Percentiles rank a stretch among this genome's conserved stretches.
Evolutionary conservation across 108 stramenopile genomes (phyloP).

Genomic region (Fragilariopsis cylindrus): DNA sequence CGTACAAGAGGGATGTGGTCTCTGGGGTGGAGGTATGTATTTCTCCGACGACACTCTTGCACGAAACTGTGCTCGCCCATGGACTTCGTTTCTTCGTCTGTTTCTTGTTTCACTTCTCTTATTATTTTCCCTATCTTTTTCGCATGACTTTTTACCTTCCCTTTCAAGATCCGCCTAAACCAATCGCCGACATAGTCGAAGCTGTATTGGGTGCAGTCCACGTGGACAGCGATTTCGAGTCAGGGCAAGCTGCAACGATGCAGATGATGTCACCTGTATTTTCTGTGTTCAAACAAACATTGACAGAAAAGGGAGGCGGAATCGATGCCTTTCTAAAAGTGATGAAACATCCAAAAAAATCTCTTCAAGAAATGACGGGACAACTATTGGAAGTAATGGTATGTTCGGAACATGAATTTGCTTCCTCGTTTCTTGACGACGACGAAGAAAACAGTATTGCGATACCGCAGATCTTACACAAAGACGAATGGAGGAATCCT

Average conservation of each 20-base stretch:
- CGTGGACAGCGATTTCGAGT: slow-evolving; percentile 44
- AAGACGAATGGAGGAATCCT: slow-evolving; percentile 15
- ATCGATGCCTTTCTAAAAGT: not conserved
- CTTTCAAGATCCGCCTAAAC: slow-evolving; percentile 56
- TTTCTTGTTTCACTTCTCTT: not conserved
- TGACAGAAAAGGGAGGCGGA: not conserved
- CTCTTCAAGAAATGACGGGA: slow-evolving; percentile 37
- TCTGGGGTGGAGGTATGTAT: slow-evolving; percentile 54
- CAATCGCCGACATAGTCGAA: slow-evolving; percentile 60
- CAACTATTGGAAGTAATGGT: slow-evolving; percentile 24
- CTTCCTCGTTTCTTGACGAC: not conserved
- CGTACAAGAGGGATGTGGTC: slow-evolving; percentile 38
- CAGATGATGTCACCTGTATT: slow-evolving; percentile 33
- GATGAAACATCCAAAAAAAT: slow-evolving; percentile 51
- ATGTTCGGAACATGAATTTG: slow-evolving; percentile 21
- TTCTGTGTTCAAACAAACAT: slow-evolving; percentile 13
- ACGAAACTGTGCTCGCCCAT: not conserved
- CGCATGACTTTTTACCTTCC: not conserved
- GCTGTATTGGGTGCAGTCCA: slow-evolving; percentile 58
- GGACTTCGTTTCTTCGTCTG: not conserved
- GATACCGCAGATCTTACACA: not conserved
- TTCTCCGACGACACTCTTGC: not conserved
- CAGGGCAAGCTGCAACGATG: slow-evolving; percentile 34
- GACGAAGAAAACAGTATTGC: not conserved
- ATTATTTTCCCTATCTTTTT: not conserved